phyloP scores from a whole-genome alignment of 169 alveolate species.

The Theileria equi region DNA sequence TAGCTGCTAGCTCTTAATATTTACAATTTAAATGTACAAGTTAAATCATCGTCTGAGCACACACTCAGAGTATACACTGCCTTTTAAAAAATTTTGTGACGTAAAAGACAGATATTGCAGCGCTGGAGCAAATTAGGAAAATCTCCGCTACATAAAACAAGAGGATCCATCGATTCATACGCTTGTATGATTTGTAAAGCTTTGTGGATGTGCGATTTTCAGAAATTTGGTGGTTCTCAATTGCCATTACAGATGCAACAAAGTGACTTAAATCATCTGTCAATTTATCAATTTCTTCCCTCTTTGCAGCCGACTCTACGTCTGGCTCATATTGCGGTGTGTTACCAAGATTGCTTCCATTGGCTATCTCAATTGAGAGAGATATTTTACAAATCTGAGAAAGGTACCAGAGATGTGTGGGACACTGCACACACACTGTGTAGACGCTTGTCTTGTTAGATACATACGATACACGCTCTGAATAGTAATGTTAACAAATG shows the following conservation, averaged over 20 bases:
- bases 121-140: constrained; percentile 51
- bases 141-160: constrained; percentile 66
- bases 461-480: constrained; percentile 66
- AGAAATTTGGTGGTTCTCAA: constrained; percentile 58
- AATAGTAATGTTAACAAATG: neutral
- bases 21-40: neutral
- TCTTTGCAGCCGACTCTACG: constrained; percentile 34
- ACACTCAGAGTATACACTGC: constrained; percentile 60
- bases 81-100: constrained; percentile 69
- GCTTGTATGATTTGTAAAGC: constrained; percentile 57
- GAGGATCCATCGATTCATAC: constrained; percentile 64
- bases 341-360: constrained; percentile 56
- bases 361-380: constrained; percentile 70
- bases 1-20: constrained; percentile 28
- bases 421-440: constrained; percentile 69
- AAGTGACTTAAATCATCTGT: constrained; percentile 28
- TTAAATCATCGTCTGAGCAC: neutral
- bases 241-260: constrained; percentile 51
- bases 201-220: constrained; percentile 32
- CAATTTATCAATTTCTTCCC: constrained; percentile 24
- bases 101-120: constrained; percentile 67
- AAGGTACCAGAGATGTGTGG: constrained; percentile 67
- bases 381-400: constrained; percentile 60
- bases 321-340: constrained; percentile 58
- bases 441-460: constrained; percentile 52